phyloP scores from a whole-genome alignment of 2,329 filamentous ascomycete genomes.

The Talaromyces piceae region DNA sequence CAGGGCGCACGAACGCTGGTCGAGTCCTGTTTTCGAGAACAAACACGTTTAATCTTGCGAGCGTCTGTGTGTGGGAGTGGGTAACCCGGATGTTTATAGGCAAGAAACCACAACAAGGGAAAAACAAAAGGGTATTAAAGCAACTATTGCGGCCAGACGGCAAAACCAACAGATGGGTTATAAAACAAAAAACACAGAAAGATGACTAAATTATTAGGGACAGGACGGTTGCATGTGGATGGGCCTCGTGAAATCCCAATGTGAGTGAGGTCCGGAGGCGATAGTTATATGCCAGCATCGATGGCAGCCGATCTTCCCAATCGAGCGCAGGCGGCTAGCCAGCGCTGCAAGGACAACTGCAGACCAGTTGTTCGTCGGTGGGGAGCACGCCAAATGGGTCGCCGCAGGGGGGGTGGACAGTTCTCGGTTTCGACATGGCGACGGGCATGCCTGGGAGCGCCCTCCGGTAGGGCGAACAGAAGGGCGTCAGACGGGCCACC shows the following conservation, averaged over 20 bases:
- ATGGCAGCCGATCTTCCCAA: constrained; percentile 6
- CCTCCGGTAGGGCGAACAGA: constrained; percentile 2
- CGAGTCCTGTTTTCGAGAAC: too few relatives aligned
- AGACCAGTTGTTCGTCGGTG: constrained; percentile 16
- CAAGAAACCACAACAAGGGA: too few relatives aligned
- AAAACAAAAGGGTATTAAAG: too few relatives aligned
- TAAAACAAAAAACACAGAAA: neutral
- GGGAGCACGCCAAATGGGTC: constrained; percentile 12
- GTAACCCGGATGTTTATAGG: too few relatives aligned
- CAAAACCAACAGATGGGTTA: too few relatives aligned
- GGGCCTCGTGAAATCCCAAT: constrained; percentile 29
- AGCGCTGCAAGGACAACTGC: constrained; percentile 15
- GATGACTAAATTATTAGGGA: constrained; percentile 1
- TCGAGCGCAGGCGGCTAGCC: constrained; percentile 11
- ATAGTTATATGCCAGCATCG: constrained; percentile 19
- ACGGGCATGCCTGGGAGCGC: constrained; percentile 4
- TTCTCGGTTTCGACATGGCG: neutral
- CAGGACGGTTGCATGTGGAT: constrained; percentile 22
- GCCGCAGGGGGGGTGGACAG: constrained; percentile 12
- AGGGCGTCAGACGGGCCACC: neutral
- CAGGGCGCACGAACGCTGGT: neutral
- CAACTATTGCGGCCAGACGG: too few relatives aligned
- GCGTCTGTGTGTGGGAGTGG: too few relatives aligned
- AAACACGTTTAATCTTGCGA: too few relatives aligned
- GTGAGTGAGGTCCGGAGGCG: constrained; percentile 11